Conservation (phyloP, 140 eudicot genomes). For the Bidens hawaiensis region DNA sequence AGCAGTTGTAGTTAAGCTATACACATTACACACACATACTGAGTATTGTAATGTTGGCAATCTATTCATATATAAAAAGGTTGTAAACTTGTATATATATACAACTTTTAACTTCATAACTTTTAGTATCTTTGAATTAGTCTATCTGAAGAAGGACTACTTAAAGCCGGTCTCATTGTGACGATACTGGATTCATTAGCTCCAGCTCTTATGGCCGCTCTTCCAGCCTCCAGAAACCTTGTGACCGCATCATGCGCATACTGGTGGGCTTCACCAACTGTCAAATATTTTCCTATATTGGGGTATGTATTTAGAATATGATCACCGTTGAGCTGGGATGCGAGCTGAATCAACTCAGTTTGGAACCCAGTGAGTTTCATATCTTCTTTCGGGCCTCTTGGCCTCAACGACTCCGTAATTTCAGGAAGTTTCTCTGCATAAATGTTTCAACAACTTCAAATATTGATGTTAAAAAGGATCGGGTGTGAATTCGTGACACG, state of each 20-base stretch:
- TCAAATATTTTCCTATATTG: slow-evolving; percentile 67
- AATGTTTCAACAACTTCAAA: background rate
- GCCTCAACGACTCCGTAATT: slow-evolving; percentile 59
- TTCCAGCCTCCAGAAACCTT: slow-evolving; percentile 91
- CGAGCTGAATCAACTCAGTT: slow-evolving; percentile 76
- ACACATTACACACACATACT: too few species aligned
- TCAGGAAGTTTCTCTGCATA: slow-evolving; percentile 67
- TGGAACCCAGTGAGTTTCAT: slow-evolving; percentile 72
- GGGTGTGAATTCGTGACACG: too few species aligned
- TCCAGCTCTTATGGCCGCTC: slow-evolving; percentile 79
- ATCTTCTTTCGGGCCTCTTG: slow-evolving; percentile 78
- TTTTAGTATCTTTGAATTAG: slow-evolving; percentile 16
- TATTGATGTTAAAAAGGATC: background rate
- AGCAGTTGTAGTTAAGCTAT: too few species aligned
- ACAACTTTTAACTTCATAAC: background rate
- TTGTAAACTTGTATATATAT: background rate
- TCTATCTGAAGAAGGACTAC: slow-evolving; percentile 45
- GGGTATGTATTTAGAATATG: slow-evolving; percentile 71
- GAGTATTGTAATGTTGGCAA: background rate
- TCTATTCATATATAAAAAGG: slow-evolving; percentile 13
- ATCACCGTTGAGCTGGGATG: slow-evolving; percentile 94
- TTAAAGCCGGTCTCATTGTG: slow-evolving; percentile 80
- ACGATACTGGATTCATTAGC: slow-evolving; percentile 81
- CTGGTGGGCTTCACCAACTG: slow-evolving; percentile 58
- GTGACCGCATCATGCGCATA: slow-evolving; percentile 79